Evolutionary conservation across 352 stramenopile species (phyloP).

Genomic region (Phytophthora cryptogea): DNA sequence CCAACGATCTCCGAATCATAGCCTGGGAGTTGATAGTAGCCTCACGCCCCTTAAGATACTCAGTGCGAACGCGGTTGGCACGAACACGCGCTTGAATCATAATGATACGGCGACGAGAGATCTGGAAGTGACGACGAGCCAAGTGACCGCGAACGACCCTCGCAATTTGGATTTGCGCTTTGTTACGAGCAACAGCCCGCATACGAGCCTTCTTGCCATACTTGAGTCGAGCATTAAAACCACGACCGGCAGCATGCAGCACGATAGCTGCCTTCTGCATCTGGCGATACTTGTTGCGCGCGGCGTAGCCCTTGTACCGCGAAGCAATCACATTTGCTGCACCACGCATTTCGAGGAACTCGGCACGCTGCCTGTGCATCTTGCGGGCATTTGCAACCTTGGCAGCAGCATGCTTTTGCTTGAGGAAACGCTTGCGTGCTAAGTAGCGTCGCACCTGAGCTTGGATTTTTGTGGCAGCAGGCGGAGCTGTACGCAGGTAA

Average conservation of each 20-base stretch:
- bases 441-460: constrained; percentile 71
- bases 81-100: constrained; percentile 89
- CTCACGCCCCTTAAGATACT: constrained; percentile 86
- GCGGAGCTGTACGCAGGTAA: constrained; percentile 76
- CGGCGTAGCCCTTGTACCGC: constrained; percentile 74
- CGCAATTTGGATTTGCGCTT: constrained; percentile 78
- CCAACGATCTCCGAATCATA: constrained; percentile 84
- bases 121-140: constrained; percentile 57
- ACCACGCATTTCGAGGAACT: constrained; percentile 68
- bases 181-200: constrained; percentile 72
- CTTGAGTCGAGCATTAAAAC: constrained; percentile 83
- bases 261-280: constrained; percentile 80
- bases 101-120: constrained; percentile 64
- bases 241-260: constrained; percentile 76
- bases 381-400: constrained; percentile 73
- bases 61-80: constrained; percentile 84
- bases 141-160: constrained; percentile 77
- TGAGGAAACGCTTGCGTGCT: constrained; percentile 65
- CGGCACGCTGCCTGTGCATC: constrained; percentile 64
- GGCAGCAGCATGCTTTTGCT: constrained; percentile 68
- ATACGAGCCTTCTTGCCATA: constrained; percentile 87
- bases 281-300: constrained; percentile 58
- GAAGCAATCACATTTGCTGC: constrained; percentile 74
- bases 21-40: constrained; percentile 89
- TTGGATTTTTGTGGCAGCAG: constrained; percentile 82